Base-by-base conservation (phyloP, 352 stramenopile genomes). In the Halophytophthora polymorphica region DNA sequence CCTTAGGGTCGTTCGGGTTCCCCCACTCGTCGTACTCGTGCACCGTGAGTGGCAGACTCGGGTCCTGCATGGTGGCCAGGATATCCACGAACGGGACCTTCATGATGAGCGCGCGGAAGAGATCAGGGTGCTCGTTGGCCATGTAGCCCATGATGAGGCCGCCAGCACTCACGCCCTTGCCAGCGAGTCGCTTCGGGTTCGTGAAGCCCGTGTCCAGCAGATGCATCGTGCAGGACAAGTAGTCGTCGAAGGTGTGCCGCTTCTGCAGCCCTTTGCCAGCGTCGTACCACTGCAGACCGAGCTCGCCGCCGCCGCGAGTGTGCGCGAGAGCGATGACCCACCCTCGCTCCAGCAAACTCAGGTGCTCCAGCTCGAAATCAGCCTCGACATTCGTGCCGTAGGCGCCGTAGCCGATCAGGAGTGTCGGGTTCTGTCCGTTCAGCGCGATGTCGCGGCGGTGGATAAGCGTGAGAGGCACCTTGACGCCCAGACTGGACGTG, bases 11-110 rank as follows among this genome's bases (percentile, higher is more conserved):
- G 19, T 41, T 68, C 12, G 82, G 81, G 46, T 97, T 82, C 2
- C 89, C 88, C 88, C 88, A 97, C 61, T 97, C 90, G 42, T 96
- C 86, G 50, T 96, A 96, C 66, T 97, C 90, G 57, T 97, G 84
- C 15, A 96, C 64, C 11, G 90, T 97, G 2, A 97, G 71, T 3
- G 88, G 86, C 13, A 96, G 69, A 15, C 52, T 77, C 13, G 80
- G 61, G 47, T 97, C 88, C 50, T 78, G 64, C 88, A 97, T 97
- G 1, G 90, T 94, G 17, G 72, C 66, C 12, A 91, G 19, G 29
- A 96, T 90, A 29, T 97, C 87, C 0, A 97, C 70, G 42, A 97
- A 97, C 8, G 90, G 90, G 22, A 95, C 86, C 35, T 94, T 90
- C 56, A 96, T 73, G 6, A 96, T 67, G 45, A 96, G 46, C 38